A percentile compares a stretch with the other conserved stretches of the same genome.
Conservation (phyloP, 2,329 filamentous ascomycete genomes). For the Cercospora nicotianae region DNA sequence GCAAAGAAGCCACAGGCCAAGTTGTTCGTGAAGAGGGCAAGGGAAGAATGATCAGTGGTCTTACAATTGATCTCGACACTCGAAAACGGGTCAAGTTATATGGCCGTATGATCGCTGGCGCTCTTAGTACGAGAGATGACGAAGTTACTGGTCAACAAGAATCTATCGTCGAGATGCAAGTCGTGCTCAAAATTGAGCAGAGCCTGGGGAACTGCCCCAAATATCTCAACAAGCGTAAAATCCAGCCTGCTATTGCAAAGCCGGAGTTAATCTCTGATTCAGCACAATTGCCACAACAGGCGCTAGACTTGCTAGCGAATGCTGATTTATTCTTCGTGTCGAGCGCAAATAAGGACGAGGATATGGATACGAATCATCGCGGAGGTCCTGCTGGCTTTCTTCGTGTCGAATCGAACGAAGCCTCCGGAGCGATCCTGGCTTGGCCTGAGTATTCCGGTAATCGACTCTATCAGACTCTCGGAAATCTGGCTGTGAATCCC, state of each 20-base stretch:
- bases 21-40: constrained; percentile 43
- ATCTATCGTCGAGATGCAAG: constrained; percentile 48
- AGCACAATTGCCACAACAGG: constrained; percentile 53
- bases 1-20: constrained; percentile 47
- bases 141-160: constrained; percentile 32
- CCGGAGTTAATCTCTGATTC: constrained; percentile 54
- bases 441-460: constrained; percentile 89
- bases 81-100: constrained; percentile 72
- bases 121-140: constrained; percentile 45
- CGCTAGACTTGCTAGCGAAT: constrained; percentile 59
- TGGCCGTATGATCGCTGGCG: constrained; percentile 67
- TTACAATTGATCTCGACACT: constrained; percentile 64
- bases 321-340: constrained; percentile 80
- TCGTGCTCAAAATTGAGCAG: constrained; percentile 69
- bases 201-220: constrained; percentile 82
- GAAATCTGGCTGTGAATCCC: constrained; percentile 70
- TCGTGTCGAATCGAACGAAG: constrained; percentile 61
- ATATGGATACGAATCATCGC: constrained; percentile 83
- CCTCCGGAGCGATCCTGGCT: constrained; percentile 53
- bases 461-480: constrained; percentile 77
- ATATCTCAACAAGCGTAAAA: constrained; percentile 73
- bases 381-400: constrained; percentile 75
- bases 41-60: constrained; percentile 59
- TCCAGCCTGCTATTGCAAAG: constrained; percentile 56
- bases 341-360: constrained; percentile 58